Evolutionary conservation across 2,329 filamentous ascomycete species (phyloP).

Genomic region (Fusarium dlaminii): DNA sequence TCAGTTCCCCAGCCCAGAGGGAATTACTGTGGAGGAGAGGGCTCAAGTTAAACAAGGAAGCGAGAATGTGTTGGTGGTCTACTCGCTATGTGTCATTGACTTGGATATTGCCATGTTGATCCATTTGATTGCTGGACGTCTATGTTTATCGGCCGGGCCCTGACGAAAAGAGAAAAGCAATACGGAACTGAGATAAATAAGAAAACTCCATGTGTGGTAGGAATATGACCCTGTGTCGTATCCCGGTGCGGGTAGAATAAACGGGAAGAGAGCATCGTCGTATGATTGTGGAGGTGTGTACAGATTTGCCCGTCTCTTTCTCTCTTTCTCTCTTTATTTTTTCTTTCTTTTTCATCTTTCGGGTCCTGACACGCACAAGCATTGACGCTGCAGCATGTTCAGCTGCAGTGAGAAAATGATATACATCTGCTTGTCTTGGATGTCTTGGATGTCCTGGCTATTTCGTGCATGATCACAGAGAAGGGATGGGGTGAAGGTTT

Average conservation of each 20-base stretch:
- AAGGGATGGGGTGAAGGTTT: conserved; percentile 33
- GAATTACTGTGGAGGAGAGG: background rate
- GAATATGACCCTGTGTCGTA: conserved; percentile 13
- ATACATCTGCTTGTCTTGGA: conserved; percentile 25
- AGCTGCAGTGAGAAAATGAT: conserved; percentile 20
- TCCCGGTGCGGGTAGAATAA: background rate
- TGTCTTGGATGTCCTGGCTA: conserved; percentile 7
- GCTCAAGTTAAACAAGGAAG: conserved; percentile 10
- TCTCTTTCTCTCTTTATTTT: background rate
- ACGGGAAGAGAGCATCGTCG: conserved; percentile 11
- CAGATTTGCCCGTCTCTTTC: background rate
- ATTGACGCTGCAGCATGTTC: background rate
- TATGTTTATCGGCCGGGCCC: background rate
- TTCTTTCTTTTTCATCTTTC: background rate
- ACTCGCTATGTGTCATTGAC: background rate
- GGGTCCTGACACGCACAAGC: background rate
- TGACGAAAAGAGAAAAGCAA: background rate
- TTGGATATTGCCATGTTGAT: background rate
- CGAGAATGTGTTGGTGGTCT: background rate
- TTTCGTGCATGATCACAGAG: conserved; percentile 23
- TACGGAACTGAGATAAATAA: background rate
- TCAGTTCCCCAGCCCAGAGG: background rate
- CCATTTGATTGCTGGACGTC: conserved; percentile 7
- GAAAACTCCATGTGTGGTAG: background rate
- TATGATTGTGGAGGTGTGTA: conserved; percentile 32